Conservation (phyloP, 1,139 yeast species). For the Schizosaccharomyces versatilis region DNA sequence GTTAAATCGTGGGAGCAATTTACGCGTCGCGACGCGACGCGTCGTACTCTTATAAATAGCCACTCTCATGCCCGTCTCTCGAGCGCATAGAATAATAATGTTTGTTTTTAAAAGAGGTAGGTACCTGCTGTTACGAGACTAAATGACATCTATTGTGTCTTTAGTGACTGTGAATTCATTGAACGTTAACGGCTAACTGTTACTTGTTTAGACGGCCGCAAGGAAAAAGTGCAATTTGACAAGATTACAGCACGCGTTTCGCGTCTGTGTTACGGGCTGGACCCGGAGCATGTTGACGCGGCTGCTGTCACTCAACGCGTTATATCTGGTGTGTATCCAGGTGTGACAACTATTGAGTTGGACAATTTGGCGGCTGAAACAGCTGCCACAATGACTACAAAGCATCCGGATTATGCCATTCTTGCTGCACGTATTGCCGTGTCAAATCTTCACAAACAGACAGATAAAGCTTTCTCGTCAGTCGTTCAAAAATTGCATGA, state of each 20-base stretch:
- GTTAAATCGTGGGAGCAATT: background rate
- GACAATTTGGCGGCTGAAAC: conserved; percentile 92
- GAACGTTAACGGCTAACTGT: background rate
- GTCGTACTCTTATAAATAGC: background rate
- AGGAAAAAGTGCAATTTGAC: conserved; percentile 70
- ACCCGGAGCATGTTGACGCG: conserved; percentile 64
- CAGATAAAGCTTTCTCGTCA: conserved; percentile 68
- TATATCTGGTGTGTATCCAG: conserved; percentile 80
- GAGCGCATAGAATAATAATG: background rate
- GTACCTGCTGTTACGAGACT: background rate
- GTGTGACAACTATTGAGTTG: conserved; percentile 82
- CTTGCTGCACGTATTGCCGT: conserved; percentile 90
- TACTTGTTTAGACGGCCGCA: conserved; percentile 34
- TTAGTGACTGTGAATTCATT: background rate
- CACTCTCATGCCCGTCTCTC: background rate
- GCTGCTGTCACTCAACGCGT: conserved; percentile 76
- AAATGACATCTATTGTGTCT: background rate
- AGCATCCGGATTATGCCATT: conserved; percentile 82
- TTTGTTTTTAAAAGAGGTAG: background rate
- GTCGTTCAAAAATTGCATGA: conserved; percentile 51
- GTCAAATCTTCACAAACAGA: conserved; percentile 77
- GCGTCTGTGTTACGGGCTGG: conserved; percentile 61
- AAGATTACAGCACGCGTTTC: conserved; percentile 45
- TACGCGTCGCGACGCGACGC: background rate
- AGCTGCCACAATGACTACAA: conserved; percentile 86